phyloP scores from a whole-genome alignment of 495 filamentous ascomycete species.

The Xylaria castorea region DNA sequence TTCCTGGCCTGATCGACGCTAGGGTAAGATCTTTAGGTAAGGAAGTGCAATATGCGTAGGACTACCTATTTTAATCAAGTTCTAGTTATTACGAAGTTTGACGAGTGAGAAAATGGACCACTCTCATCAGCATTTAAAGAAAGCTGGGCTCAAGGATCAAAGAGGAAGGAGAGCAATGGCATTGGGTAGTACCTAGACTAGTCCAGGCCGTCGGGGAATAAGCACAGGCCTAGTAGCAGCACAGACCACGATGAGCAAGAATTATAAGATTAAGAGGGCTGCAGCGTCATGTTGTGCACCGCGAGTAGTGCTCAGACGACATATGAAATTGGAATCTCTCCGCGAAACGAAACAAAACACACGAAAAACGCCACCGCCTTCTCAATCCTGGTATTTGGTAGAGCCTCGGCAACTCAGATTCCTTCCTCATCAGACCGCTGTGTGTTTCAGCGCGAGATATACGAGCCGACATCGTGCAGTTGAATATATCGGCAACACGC shows the following conservation, averaged over 20 bases:
- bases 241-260: slow-evolving; percentile 3
- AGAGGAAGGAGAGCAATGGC: neutral
- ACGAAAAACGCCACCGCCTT: neutral
- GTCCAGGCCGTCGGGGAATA: neutral
- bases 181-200: too few species aligned
- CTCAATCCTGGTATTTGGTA: neutral
- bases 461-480: neutral
- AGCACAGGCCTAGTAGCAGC: neutral
- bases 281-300: slow-evolving; percentile 18
- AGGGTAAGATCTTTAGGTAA: neutral
- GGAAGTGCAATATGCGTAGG: neutral
- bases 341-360: neutral
- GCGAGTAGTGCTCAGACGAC: neutral
- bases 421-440: neutral
- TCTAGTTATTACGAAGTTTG: neutral
- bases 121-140: neutral
- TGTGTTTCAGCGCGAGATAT: neutral
- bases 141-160: neutral
- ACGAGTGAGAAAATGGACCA: neutral
- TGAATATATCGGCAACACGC: slow-evolving; percentile 10
- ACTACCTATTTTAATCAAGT: neutral
- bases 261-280: slow-evolving; percentile 7
- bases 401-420: neutral
- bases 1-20: slow-evolving; percentile 9
- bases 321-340: neutral